Percentiles rank a stretch among this genome's conserved stretches.
phyloP scores from a whole-genome alignment of 228 moss, liverwort and hornwort species.

The Sphagnum magellanicum region DNA sequence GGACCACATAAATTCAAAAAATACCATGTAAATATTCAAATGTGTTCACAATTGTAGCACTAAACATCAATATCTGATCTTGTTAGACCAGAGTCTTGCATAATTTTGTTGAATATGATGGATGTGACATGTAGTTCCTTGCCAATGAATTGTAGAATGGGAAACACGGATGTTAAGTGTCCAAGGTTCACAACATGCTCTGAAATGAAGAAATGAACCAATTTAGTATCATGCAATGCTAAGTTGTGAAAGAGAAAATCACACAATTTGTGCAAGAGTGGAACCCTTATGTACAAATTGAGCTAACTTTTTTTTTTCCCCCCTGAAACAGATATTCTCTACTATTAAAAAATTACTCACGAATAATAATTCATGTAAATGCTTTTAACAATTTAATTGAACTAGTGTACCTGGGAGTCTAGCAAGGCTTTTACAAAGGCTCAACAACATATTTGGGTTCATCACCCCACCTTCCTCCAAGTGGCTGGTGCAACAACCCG shows the following conservation, averaged over 20 bases:
- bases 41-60: no score
- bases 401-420: slow-evolving; percentile 2
- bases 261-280: background rate
- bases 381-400: no score
- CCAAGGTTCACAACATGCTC: slow-evolving; percentile 31
- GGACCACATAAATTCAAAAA: no score
- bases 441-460: background rate
- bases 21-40: no score
- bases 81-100: slow-evolving; percentile 13
- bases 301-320: background rate
- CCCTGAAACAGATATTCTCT: background rate
- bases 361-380: background rate
- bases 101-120: slow-evolving; percentile 22
- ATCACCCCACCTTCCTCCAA: slow-evolving; percentile 6
- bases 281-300: background rate
- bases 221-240: background rate
- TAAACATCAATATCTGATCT: no score
- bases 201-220: slow-evolving; percentile 6
- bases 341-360: background rate
- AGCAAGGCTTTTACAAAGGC: slow-evolving; percentile 6
- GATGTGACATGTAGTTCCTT: slow-evolving; percentile 37
- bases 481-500: background rate
- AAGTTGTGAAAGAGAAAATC: no score
- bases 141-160: slow-evolving; percentile 45
- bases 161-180: slow-evolving; percentile 30